Base-by-base conservation (phyloP, 208 protist genomes). In the Tetramitus jugosus region DNA sequence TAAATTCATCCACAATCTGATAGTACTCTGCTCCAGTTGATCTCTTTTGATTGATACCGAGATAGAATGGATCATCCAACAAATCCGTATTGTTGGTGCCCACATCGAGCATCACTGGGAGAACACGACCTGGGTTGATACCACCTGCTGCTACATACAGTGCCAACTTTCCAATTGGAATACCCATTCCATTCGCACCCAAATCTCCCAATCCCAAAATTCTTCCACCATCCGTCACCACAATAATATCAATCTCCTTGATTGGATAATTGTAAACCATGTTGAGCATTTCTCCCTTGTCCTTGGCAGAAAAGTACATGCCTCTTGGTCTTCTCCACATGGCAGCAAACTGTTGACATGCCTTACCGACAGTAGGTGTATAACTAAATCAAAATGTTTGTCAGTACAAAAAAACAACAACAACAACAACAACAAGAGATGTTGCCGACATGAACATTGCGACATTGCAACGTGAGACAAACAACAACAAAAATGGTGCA, bases 171-270 rank as follows among this genome's bases (percentile, higher is more conserved):
- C 94, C 95, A 81, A 97, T 92, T 81, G 88, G 89, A 87, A 96
- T 96, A 75, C 91, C 93, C 77, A 97, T 39, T 13, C 64, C 64
- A 33, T 71, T 71, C 14, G 64, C 64, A 29, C 64, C 64, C 43
- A 94, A 86, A 76, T 94, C 91, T 65, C 93, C 94, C 29, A 98
- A 85, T 52, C 95, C 94, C 26, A 98, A 85, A 90, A 98, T 98
- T 79, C 94, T 89, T 49, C 29, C 14, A 62, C 14, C 93, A 81
- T 96, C 94, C 33, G 93, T 95, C 49, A 98, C 93, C 77, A 98
- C 95, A 75, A 97, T 93, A 67, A 97, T 85, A 65, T 96, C 87
- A 23, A 95, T 87, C 39, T 90, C 78, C 46, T 85, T 77, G 68
- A 89, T 84, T 42, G 84, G 80, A 40, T 85, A 91, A 56, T 96